These are phyloP conservation scores for Phytophthora fragariaefolia DNA, from an alignment of 352 stramenopile species.

Conservation along the genomic window DNA sequence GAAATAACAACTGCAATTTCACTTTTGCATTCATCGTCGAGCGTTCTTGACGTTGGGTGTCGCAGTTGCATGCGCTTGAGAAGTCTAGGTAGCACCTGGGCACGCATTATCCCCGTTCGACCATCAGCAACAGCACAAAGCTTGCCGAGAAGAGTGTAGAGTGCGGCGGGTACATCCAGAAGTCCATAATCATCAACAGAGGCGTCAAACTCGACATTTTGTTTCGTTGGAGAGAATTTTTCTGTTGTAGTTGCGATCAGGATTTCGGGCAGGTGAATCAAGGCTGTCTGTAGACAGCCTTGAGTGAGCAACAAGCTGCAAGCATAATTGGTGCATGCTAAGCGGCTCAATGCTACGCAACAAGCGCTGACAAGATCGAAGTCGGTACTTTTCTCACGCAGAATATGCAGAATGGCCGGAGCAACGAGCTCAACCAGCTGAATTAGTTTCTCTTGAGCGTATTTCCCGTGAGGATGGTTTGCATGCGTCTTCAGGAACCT, in stretches of 20 bases:
- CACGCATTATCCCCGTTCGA: slow-evolving; percentile 57
- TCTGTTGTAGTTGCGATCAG: slow-evolving; percentile 19
- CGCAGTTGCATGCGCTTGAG: slow-evolving; percentile 76
- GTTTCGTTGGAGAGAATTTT: slow-evolving; percentile 18
- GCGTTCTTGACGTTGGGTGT: slow-evolving; percentile 8
- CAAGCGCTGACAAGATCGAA: slow-evolving; percentile 53
- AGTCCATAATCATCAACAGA: slow-evolving; percentile 51
- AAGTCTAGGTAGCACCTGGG: slow-evolving; percentile 67
- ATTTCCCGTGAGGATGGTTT: slow-evolving; percentile 42
- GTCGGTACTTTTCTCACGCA: slow-evolving; percentile 53
- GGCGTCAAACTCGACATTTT: slow-evolving; percentile 38
- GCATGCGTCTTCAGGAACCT: slow-evolving; percentile 46
- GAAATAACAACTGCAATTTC: slow-evolving; percentile 68
- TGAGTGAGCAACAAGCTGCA: slow-evolving; percentile 55
- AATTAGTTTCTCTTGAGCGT: slow-evolving; percentile 50
- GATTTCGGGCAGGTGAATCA: slow-evolving; percentile 68
- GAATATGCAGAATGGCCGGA: slow-evolving; percentile 61
- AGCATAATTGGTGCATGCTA: slow-evolving; percentile 63
- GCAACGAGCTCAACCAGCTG: slow-evolving; percentile 57
- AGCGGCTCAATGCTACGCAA: slow-evolving; percentile 63
- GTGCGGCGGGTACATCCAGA: slow-evolving; percentile 57
- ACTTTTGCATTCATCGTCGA: slow-evolving; percentile 66
- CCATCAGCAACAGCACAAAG: slow-evolving; percentile 71
- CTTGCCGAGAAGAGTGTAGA: slow-evolving; percentile 72
- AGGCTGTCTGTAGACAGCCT: slow-evolving; percentile 59